Conservation (phyloP, 495 filamentous ascomycete genomes). For the Talaromyces ruber region DNA sequence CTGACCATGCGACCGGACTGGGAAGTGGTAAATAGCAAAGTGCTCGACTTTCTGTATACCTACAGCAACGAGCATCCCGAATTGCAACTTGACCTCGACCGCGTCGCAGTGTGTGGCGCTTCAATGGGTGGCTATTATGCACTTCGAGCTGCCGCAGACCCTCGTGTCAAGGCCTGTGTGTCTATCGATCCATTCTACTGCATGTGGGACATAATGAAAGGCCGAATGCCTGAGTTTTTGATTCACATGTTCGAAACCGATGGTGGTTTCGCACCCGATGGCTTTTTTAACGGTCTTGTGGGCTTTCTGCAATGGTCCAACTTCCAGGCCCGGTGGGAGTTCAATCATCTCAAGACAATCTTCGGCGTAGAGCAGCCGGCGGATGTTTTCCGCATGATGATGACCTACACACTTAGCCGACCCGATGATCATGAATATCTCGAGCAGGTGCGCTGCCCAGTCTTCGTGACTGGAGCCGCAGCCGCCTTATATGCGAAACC, state of each 20-base stretch:
- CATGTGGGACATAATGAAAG: conserved; percentile 23
- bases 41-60: conserved; percentile 22
- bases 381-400: not conserved
- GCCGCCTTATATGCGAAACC: conserved; percentile 9
- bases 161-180: conserved; percentile 37
- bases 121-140: conserved; percentile 39
- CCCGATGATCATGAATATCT: not conserved
- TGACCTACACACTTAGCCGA: not conserved
- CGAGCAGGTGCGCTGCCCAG: conserved; percentile 14
- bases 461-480: conserved; percentile 17
- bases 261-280: conserved; percentile 21
- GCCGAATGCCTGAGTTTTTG: conserved; percentile 20
- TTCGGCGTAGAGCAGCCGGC: not conserved
- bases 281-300: conserved; percentile 13
- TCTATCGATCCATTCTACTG: conserved; percentile 30
- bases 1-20: conserved; percentile 27
- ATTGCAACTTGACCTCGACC: conserved; percentile 28
- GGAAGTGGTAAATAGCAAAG: conserved; percentile 15
- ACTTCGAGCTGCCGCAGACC: conserved; percentile 27
- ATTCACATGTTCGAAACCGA: conserved; percentile 12
- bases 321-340: conserved; percentile 19
- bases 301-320: not conserved
- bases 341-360: conserved; percentile 4
- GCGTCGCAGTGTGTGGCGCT: conserved; percentile 29
- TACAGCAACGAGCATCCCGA: conserved; percentile 14